phyloP scores from a whole-genome alignment of 345 rosid genomes.

The Durio zibethinus region DNA sequence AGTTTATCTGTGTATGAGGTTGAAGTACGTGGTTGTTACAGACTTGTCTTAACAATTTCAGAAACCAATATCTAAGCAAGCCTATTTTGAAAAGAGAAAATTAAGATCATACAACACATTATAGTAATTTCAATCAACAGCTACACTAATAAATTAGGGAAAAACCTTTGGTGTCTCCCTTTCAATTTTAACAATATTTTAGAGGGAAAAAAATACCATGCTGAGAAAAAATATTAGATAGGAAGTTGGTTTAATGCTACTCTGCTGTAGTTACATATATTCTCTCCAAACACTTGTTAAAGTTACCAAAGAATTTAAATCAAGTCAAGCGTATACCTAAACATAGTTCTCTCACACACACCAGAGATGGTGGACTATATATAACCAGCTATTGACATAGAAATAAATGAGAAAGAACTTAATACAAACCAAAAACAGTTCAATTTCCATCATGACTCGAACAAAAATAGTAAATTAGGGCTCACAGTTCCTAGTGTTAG shows the following conservation, averaged over 20 bases:
- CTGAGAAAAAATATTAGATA: neutral
- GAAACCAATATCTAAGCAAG: neutral
- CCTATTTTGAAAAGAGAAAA: neutral
- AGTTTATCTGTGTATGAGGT: neutral
- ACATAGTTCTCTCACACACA: neutral
- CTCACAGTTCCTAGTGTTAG: conserved; percentile 98
- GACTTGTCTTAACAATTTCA: neutral
- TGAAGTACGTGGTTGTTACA: neutral
- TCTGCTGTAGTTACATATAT: neutral
- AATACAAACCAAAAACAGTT: conserved; percentile 1
- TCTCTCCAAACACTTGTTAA: neutral
- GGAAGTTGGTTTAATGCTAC: neutral
- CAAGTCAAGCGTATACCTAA: neutral
- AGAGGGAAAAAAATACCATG: neutral
- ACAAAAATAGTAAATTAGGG: conserved; percentile 24
- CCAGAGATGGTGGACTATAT: neutral
- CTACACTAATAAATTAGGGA: neutral
- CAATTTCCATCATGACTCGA: neutral
- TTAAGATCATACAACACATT: neutral
- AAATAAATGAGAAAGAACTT: conserved; percentile 2
- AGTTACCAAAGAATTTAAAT: neutral
- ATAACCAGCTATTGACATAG: neutral
- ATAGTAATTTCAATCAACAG: neutral
- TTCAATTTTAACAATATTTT: conserved; percentile 1
- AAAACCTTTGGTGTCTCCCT: neutral